Percentiles rank a stretch among this genome's conserved stretches.
Evolutionary conservation across 169 alveolate genomes (phyloP).

Genomic region (Plasmodium falciparum): DNA sequence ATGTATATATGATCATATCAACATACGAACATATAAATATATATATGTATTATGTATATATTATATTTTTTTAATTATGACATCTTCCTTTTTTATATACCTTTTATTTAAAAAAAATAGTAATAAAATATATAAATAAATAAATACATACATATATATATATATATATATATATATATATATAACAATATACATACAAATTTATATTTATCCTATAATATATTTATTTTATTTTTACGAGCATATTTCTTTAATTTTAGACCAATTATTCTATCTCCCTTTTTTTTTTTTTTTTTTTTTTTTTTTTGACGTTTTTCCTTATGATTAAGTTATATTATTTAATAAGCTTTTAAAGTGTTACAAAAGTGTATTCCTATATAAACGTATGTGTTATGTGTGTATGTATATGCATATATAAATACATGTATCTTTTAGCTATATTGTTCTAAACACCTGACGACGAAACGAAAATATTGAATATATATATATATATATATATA

Average conservation of each 20-base stretch:
- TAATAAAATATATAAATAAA: too few species aligned
- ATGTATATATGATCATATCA: not conserved
- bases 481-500: too few species aligned
- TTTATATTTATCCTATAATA: too few species aligned
- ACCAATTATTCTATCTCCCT: not conserved
- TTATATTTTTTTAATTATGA: not conserved
- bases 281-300: slow-evolving; percentile 24
- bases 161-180: too few species aligned
- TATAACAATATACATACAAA: too few species aligned
- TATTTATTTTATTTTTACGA: too few species aligned
- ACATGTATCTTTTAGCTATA: slow-evolving; percentile 4
- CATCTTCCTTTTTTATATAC: not conserved
- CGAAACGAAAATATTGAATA: too few species aligned
- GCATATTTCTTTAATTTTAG: too few species aligned
- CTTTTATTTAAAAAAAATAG: slow-evolving; percentile 2
- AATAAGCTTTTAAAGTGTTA: slow-evolving; percentile 66
- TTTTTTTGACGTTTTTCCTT: not conserved
- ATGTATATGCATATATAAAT: slow-evolving; percentile 2
- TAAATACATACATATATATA: too few species aligned
- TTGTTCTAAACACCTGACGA: too few species aligned
- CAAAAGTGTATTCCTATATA: slow-evolving; percentile 2
- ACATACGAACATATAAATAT: slow-evolving; percentile 3
- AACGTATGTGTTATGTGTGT: not conserved
- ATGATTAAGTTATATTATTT: slow-evolving; percentile 6
- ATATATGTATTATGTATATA: not conserved